phyloP scores from a whole-genome alignment of 208 protist species.

The Angomonas ambiguus region DNA sequence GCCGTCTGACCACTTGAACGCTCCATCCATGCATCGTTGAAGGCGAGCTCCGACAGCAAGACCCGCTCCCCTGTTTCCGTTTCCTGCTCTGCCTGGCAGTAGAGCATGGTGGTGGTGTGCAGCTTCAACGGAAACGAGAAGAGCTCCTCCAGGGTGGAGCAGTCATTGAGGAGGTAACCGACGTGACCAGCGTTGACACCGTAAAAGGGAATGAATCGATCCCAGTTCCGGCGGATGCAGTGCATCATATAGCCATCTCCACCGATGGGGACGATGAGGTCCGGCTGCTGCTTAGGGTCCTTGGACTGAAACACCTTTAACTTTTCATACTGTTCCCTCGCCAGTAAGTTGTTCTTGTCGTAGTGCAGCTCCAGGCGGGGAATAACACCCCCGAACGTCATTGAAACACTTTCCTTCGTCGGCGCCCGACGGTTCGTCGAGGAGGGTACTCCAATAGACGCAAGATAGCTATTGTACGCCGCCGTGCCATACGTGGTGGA shows the following conservation, averaged over 20 bases:
- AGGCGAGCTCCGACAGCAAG: slow-evolving; percentile 76
- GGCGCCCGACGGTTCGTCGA: slow-evolving; percentile 15
- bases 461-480: slow-evolving; percentile 6
- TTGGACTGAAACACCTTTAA: slow-evolving; percentile 71
- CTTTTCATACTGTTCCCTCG: slow-evolving; percentile 77
- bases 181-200: slow-evolving; percentile 89
- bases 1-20: slow-evolving; percentile 86
- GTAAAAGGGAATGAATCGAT: slow-evolving; percentile 88
- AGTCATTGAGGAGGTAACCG: slow-evolving; percentile 84
- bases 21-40: slow-evolving; percentile 92
- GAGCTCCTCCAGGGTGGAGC: slow-evolving; percentile 72
- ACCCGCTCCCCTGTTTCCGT: slow-evolving; percentile 53
- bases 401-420: slow-evolving; percentile 27
- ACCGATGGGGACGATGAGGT: slow-evolving; percentile 88
- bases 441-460: slow-evolving; percentile 7
- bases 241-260: slow-evolving; percentile 92
- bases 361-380: slow-evolving; percentile 84
- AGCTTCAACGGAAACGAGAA: slow-evolving; percentile 83
- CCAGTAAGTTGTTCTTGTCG: slow-evolving; percentile 78
- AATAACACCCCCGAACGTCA: slow-evolving; percentile 70
- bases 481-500: neutral
- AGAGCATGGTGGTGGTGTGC: slow-evolving; percentile 84
- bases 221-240: slow-evolving; percentile 88
- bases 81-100: slow-evolving; percentile 80
- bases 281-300: slow-evolving; percentile 49